phyloP scores from a whole-genome alignment of 1,284 basidiomycete species.

The Trametes sp. region DNA sequence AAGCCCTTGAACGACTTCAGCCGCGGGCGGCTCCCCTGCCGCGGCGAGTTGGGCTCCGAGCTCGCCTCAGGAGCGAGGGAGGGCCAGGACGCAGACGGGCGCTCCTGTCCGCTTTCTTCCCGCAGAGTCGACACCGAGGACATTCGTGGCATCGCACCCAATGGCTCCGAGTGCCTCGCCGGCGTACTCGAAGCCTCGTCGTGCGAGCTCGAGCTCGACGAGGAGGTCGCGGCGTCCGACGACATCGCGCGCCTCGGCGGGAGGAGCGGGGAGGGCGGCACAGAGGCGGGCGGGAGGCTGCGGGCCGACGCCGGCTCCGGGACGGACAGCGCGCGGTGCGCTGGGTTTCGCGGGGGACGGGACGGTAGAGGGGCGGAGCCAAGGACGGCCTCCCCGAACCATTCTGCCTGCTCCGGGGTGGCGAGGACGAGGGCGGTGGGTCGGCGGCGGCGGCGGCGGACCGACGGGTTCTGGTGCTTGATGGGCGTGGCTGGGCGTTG shows the following conservation, averaged over 20 bases:
- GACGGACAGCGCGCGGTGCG: slow-evolving; percentile 1
- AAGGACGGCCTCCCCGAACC: slow-evolving; percentile 10
- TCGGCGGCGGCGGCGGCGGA: slow-evolving; percentile 20
- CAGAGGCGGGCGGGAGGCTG: neutral
- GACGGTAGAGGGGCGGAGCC: slow-evolving; percentile 10
- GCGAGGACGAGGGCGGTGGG: slow-evolving; percentile 32
- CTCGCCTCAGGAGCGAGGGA: slow-evolving; percentile 11
- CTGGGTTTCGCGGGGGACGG: neutral
- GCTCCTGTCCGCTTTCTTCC: slow-evolving; percentile 1
- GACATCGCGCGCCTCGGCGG: slow-evolving; percentile 13
- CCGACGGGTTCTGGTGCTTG: neutral
- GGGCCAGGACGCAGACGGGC: slow-evolving; percentile 13
- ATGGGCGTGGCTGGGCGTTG: neutral
- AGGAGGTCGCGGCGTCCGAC: slow-evolving; percentile 7
- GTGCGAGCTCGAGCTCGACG: neutral
- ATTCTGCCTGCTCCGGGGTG: slow-evolving; percentile 22
- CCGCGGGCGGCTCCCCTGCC: slow-evolving; percentile 19
- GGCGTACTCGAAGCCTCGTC: neutral
- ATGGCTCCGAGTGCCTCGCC: slow-evolving; percentile 20
- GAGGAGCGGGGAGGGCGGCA: neutral
- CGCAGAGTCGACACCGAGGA: slow-evolving; percentile 9
- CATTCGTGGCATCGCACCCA: slow-evolving; percentile 16
- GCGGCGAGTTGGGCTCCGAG: slow-evolving; percentile 29
- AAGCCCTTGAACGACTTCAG: slow-evolving; percentile 29
- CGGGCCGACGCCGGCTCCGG: neutral